phyloP scores from a whole-genome alignment of 805 yeast species.

The Yarrowia sp. region DNA sequence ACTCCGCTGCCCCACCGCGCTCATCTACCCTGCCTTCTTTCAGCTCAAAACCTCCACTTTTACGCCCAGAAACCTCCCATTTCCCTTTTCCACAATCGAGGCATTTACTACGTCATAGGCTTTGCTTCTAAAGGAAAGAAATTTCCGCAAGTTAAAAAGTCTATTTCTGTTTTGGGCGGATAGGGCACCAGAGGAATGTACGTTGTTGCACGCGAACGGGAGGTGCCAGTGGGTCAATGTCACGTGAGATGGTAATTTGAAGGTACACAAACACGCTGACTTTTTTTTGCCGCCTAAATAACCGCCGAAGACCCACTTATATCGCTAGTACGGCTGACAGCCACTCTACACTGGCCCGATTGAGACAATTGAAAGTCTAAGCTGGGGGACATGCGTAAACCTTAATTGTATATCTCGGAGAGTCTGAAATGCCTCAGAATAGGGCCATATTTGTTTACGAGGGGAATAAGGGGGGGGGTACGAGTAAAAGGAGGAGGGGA shows the following conservation, averaged over 20 bases:
- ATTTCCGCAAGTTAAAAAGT: constrained; percentile 12
- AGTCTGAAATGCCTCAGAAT: constrained; percentile 17
- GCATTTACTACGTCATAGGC: constrained; percentile 36
- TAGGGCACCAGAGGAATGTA: constrained; percentile 17
- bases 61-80: background rate
- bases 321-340: constrained; percentile 17
- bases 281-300: background rate
- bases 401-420: constrained; percentile 16
- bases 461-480: no score
- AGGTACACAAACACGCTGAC: no score
- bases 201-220: no score
- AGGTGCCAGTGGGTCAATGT: background rate
- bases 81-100: background rate
- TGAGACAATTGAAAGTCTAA: background rate
- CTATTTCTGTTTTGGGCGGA: constrained; percentile 17
- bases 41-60: background rate
- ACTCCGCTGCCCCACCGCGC: no score
- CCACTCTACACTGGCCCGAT: constrained; percentile 19
- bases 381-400: background rate
- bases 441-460: background rate
- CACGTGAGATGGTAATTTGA: background rate
- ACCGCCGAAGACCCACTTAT: no score
- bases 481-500: no score
- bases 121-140: constrained; percentile 23
- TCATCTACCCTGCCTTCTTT: no score